phyloP scores from a whole-genome alignment of 1,139 yeast genomes.

The Diutina neorugosa region DNA sequence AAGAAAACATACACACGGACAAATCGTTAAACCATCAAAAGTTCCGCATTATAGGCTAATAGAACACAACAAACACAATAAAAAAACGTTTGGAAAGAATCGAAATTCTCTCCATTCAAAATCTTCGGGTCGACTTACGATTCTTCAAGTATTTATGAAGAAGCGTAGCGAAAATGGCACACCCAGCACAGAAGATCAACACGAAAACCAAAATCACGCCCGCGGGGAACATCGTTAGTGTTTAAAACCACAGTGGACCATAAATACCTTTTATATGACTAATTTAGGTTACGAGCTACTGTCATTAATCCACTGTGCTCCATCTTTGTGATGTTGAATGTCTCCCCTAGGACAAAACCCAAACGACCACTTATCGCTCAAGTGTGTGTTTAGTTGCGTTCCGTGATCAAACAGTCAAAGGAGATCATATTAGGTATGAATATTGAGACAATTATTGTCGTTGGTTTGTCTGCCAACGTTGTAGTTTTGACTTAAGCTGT shows the following conservation, averaged over 20 bases:
- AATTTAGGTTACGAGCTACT: neutral
- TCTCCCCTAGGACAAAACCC: neutral
- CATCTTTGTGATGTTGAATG: neutral
- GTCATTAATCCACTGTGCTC: neutral
- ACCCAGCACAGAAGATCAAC: neutral
- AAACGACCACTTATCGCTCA: neutral
- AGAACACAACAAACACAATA: neutral
- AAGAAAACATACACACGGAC: neutral
- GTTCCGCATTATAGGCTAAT: neutral
- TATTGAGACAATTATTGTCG: too few relatives aligned
- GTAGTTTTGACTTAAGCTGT: too few relatives aligned
- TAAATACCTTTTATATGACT: neutral
- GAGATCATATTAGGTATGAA: too few relatives aligned
- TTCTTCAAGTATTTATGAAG: neutral
- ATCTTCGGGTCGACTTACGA: neutral
- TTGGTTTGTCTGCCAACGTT: too few relatives aligned
- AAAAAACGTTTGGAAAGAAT: neutral
- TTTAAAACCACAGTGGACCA: neutral
- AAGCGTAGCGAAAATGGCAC: neutral
- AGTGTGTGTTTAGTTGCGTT: too few relatives aligned
- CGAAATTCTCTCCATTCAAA: neutral
- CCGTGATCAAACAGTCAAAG: too few relatives aligned
- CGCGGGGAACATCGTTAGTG: neutral
- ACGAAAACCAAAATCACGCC: neutral
- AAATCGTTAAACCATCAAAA: neutral